These are phyloP conservation scores for Penicillium sp. DNA, from an alignment of 2,329 filamentous ascomycete species.

Conservation along the genomic window DNA sequence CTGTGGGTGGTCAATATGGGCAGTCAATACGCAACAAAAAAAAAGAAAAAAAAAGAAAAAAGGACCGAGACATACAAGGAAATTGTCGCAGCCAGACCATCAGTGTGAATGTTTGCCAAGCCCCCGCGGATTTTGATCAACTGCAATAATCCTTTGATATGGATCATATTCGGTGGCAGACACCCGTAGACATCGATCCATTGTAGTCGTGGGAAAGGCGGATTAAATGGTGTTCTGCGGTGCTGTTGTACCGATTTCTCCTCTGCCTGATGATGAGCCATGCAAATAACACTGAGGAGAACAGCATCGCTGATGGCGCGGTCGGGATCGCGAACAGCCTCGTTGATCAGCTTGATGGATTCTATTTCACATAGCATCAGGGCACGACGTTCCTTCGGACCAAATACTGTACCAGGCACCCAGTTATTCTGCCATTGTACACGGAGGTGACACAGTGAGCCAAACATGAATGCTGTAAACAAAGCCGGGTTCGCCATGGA, in stretches of 20 bases:
- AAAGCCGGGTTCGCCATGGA: conserved; percentile 29
- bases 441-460: conserved; percentile 33
- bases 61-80: conserved; percentile 33
- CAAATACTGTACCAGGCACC: conserved; percentile 22
- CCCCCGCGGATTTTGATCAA: conserved; percentile 40
- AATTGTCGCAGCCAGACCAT: conserved; percentile 38
- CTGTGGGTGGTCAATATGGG: conserved; percentile 16
- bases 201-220: conserved; percentile 37
- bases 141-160: conserved; percentile 35
- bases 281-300: conserved; percentile 37
- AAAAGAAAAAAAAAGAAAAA: not conserved
- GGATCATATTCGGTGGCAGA: conserved; percentile 35
- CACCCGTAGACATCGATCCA: conserved; percentile 39
- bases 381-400: conserved; percentile 22
- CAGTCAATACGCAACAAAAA: not conserved
- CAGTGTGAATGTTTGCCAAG: conserved; percentile 34
- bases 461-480: conserved; percentile 34
- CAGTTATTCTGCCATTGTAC: conserved; percentile 30
- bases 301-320: conserved; percentile 36
- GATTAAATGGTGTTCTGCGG: conserved; percentile 29
- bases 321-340: conserved; percentile 32
- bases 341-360: conserved; percentile 37
- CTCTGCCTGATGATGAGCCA: conserved; percentile 33
- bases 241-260: conserved; percentile 14
- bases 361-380: conserved; percentile 32